A percentile compares a stretch with the other conserved stretches of the same genome.
phyloP scores from a whole-genome alignment of 768 basidiomycete genomes.

The Clitopilus passeckerianus region DNA sequence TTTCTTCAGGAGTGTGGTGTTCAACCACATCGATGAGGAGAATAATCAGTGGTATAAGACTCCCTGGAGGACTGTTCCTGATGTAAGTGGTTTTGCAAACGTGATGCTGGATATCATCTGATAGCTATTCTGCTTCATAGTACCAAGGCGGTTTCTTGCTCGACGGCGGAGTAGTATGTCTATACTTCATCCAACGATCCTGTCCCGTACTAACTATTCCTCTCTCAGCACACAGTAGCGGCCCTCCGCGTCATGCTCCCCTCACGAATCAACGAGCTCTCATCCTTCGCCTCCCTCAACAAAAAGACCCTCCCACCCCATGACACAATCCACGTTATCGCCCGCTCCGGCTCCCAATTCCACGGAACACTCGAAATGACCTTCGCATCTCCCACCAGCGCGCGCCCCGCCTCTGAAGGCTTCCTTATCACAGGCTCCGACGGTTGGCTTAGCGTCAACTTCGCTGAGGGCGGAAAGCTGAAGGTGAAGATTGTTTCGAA shows the following conservation, averaged over 20 bases:
- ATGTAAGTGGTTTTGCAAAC: conserved; percentile 40
- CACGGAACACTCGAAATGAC: conserved; percentile 63
- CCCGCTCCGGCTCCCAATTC: conserved; percentile 42
- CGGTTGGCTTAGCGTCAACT: conserved; percentile 52
- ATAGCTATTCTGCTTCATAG: conserved; percentile 22
- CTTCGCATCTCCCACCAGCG: conserved; percentile 49
- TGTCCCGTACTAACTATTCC: conserved; percentile 2
- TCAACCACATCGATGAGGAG: conserved; percentile 52
- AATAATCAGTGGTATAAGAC: conserved; percentile 75
- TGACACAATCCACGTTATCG: conserved; percentile 68
- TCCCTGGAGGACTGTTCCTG: conserved; percentile 78
- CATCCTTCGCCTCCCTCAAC: conserved; percentile 64
- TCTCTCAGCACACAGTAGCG: conserved; percentile 57
- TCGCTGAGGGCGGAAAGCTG: conserved; percentile 21
- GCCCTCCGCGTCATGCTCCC: conserved; percentile 60
- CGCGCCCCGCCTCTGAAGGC: conserved; percentile 28
- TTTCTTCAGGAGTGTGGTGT: conserved; percentile 55
- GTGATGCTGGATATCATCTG: background rate
- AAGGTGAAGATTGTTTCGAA: conserved; percentile 36
- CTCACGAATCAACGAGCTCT: conserved; percentile 45
- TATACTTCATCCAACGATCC: background rate
- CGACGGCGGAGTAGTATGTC: conserved; percentile 72
- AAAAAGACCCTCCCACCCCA: conserved; percentile 69
- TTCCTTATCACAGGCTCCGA: conserved; percentile 58
- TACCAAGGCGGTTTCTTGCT: conserved; percentile 83